Evolutionary conservation across 225 moss, liverwort and hornwort genomes (phyloP), one percentile per base, ranked within the genome.

Genomic region (Neckera pumila): DNA sequence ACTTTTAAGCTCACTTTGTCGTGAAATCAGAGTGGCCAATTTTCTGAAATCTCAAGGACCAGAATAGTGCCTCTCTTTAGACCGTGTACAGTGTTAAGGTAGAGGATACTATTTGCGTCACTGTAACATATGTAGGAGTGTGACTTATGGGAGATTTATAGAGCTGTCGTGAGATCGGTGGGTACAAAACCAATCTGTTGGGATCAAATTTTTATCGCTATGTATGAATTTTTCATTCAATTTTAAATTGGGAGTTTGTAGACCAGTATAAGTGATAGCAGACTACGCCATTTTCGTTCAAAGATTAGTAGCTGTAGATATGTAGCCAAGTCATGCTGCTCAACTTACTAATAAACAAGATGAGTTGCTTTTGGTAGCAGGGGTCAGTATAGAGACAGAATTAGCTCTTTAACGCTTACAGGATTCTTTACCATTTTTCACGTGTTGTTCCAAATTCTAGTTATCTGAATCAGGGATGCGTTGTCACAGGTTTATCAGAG

Each of bases 401-500:
- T 70, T 42, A 42, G 49, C 20, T 67, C 28, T 17, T 4, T 14
- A 65, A 34, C 12, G 33, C 36, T 9, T 9, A 12, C 10, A 18
- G 17, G 31, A 33, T 78, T 12, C 54, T 78, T 33, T 56, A 62
- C 60, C 47, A 43, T 36, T 45, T 45, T 70, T 43, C 14, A 43
- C 23, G 30, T 63, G 26, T 23, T 40, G 54, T 34, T 57, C 34
- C 79, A 45, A 79, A 18, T 36, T 56, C 28, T 20, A 77, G 63
- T 58, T 42, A 62, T 69, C 79, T 91, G 58, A 89, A 59, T 80
- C 66, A 27, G 28, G 27, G 38, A 42, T 92, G 91, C 85, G 25
- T 87, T 84, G 69, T 86, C 76, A 22, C 92, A 99, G 98, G 96
- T 96, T 20, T 96, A 96, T 83, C 98, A 99, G 86, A 93, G 96